Base-by-base conservation (phyloP, 129 eudicot genomes). In the Silybum marianum region DNA sequence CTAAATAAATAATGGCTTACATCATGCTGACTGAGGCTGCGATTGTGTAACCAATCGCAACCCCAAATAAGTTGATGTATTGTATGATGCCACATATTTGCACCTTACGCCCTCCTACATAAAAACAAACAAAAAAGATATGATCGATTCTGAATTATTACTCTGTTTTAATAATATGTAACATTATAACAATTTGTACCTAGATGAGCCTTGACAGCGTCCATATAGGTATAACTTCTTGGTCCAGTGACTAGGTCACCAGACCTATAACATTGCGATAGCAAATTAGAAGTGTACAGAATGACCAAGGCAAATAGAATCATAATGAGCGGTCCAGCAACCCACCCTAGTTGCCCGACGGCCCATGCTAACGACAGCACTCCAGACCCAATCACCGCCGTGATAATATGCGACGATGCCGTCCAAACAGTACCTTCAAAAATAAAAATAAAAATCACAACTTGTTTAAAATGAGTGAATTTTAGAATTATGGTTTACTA, bases 371-470 rank as follows among this genome's bases (percentile, higher is more conserved):
- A 74, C 0, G 97, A 92, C 1, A 92, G 79, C 25, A 92, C 97
- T n/a, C 97, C 97, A 2, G 94, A 92, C 28, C 97, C 97, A 0
- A 92, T 92, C 38, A 92, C 97, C 0, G 97, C 94, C 0, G 97
- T 92, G 67, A 92, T 88, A 26, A 92, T 90, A 70, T 92, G 97
- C 8, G 97, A 76, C 1, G 87, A 80, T 39, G 93, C 88, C 0
- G 93, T 91, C 91, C 91, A 89, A 3, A 85, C 66, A 14, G 88
- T 89, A 40, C 96, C 93, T 91, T 58, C 18, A 79, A 19, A 7
- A n/a, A 28, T 82, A 83, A 75, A 75, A 39, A 48, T 73, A 2
- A 54, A 80, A 9, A 60, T 62, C 66, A 39, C 10, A 4, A 23
- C 54, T 5, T 36, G 19, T 7, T 34, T 32, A 65, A 60, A 72